Percentiles rank a stretch among this genome's conserved stretches.
These are phyloP conservation scores for Aspergillus diversus DNA, from an alignment of 495 filamentous ascomycete genomes.

Conservation along the genomic window DNA sequence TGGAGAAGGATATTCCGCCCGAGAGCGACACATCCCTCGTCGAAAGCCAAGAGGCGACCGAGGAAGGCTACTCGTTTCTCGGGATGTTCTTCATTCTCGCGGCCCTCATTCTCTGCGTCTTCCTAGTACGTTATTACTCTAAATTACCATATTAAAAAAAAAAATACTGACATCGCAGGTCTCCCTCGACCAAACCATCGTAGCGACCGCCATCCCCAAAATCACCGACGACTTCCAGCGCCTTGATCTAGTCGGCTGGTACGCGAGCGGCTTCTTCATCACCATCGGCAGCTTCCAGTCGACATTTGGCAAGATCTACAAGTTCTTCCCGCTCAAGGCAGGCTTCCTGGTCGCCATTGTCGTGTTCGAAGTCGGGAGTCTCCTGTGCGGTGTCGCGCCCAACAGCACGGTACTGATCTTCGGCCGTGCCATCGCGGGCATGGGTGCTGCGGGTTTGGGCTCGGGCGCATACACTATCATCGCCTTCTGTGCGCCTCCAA, in stretches of 20 bases:
- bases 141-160: too few relatives aligned
- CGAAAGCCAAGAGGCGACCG: neutral
- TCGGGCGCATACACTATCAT: constrained; percentile 40
- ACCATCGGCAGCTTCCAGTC: constrained; percentile 32
- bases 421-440: constrained; percentile 18
- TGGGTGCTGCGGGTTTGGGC: constrained; percentile 31
- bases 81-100: neutral
- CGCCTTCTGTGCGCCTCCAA: constrained; percentile 33
- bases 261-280: constrained; percentile 66
- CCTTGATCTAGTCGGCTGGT: constrained; percentile 68
- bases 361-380: constrained; percentile 6
- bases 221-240: constrained; percentile 72
- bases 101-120: neutral
- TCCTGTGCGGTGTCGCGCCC: neutral
- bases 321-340: neutral
- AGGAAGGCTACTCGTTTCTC: neutral
- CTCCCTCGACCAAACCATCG: constrained; percentile 33
- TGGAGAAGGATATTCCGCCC: neutral
- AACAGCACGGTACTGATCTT: neutral
- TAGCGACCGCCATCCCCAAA: constrained; percentile 25
- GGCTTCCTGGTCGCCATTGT: neutral
- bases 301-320: constrained; percentile 5
- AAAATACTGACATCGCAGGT: neutral
- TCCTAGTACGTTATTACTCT: too few relatives aligned
- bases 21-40: neutral